Evolutionary conservation across 352 stramenopile genomes (phyloP).

Genomic region (Phytophthora sp.): DNA sequence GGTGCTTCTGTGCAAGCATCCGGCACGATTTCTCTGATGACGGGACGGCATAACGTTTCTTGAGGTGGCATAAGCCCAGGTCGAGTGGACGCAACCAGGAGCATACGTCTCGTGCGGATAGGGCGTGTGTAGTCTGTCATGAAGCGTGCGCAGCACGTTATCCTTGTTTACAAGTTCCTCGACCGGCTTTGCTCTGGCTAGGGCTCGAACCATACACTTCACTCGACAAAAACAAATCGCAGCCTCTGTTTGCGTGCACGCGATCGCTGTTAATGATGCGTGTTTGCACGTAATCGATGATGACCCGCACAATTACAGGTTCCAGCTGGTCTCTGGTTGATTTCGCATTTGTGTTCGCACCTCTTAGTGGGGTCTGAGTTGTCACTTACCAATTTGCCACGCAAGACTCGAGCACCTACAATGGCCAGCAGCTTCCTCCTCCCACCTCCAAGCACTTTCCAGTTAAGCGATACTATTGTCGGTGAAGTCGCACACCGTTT

Average conservation of each 20-base stretch:
- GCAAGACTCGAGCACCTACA: background rate
- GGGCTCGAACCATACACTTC: background rate
- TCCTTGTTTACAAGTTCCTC: background rate
- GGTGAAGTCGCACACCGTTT: conserved; percentile 5
- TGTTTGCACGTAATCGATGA: too few relatives aligned
- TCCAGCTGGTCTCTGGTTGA: background rate
- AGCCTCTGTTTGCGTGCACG: background rate
- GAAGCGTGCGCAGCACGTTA: background rate
- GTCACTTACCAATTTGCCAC: conserved; percentile 5
- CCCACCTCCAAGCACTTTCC: conserved; percentile 1
- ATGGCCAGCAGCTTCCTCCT: conserved; percentile 12
- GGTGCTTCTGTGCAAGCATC: too few relatives aligned
- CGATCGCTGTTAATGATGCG: background rate
- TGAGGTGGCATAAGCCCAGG: too few relatives aligned
- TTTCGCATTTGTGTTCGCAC: background rate
- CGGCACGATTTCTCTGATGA: too few relatives aligned
- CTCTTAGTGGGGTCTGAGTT: conserved; percentile 7
- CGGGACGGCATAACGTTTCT: too few relatives aligned
- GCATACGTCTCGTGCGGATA: too few relatives aligned
- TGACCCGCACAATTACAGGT: too few relatives aligned
- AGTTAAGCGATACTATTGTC: background rate
- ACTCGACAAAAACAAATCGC: background rate
- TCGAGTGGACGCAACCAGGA: too few relatives aligned
- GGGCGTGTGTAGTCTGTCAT: too few relatives aligned
- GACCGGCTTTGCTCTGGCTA: background rate